These are phyloP conservation scores for Microdochium trichocladiopsis DNA, from an alignment of 2,329 filamentous ascomycete genomes.

Conservation along the genomic window DNA sequence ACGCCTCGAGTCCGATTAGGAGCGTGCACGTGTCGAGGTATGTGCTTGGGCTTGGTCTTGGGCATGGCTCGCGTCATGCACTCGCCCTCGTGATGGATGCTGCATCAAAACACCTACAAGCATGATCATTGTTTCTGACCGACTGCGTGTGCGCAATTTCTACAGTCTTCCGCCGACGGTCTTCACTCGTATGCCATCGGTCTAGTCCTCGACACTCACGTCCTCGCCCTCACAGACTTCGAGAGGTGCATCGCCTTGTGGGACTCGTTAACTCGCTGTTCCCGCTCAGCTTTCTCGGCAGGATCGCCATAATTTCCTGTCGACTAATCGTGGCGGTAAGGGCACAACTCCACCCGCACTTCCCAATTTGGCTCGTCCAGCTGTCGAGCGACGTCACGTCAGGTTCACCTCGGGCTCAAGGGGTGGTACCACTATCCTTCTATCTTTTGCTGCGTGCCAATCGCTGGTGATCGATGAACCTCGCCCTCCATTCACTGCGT, in stretches of 20 bases:
- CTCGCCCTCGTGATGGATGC: too few relatives aligned
- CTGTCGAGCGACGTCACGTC: conserved; percentile 14
- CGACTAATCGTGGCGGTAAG: conserved; percentile 48
- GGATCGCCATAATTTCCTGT: conserved; percentile 42
- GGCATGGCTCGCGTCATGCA: background rate
- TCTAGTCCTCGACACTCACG: conserved; percentile 31
- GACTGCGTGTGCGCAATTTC: conserved; percentile 5
- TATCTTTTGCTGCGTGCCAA: background rate
- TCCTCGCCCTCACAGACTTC: conserved; percentile 30
- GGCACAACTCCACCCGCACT: conserved; percentile 14
- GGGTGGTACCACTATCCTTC: background rate
- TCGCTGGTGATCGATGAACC: background rate
- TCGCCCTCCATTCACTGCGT: background rate
- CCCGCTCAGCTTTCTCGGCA: conserved; percentile 36
- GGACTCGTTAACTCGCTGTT: conserved; percentile 62
- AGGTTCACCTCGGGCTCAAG: background rate
- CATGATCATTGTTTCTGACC: too few relatives aligned
- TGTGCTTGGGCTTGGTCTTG: conserved; percentile 7
- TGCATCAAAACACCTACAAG: background rate
- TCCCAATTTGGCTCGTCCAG: conserved; percentile 7
- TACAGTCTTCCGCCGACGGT: conserved; percentile 35
- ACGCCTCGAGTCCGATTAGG: conserved; percentile 15
- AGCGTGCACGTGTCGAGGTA: conserved; percentile 25
- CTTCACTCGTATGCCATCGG: conserved; percentile 22
- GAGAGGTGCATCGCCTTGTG: conserved; percentile 33